These are phyloP conservation scores for Plasmodium berghei DNA, from an alignment of 169 alveolate species.

Conservation along the genomic window DNA sequence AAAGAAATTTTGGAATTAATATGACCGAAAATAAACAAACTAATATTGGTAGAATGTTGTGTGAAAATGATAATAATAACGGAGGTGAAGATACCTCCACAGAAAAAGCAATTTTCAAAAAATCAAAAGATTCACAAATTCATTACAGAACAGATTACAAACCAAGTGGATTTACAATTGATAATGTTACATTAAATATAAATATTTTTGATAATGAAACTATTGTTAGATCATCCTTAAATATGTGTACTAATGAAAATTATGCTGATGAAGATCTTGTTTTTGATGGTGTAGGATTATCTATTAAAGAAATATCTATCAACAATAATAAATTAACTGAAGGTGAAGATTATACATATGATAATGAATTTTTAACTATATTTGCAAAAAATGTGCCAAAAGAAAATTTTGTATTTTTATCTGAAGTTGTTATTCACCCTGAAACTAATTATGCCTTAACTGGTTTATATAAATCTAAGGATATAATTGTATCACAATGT, in stretches of 20 bases:
- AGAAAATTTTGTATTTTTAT: constrained; percentile 78
- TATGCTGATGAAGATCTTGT: constrained; percentile 86
- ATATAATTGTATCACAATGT: constrained; percentile 92
- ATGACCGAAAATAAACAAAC: too few species aligned
- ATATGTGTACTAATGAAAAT: constrained; percentile 80
- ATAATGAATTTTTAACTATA: constrained; percentile 82
- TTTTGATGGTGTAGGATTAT: constrained; percentile 91
- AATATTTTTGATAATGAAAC: constrained; percentile 87
- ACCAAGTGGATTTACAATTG: constrained; percentile 88
- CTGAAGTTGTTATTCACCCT: constrained; percentile 89
- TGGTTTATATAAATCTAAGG: constrained; percentile 91
- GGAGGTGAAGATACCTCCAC: not conserved
- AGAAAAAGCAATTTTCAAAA: constrained; percentile 20
- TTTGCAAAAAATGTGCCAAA: constrained; percentile 80
- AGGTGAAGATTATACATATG: constrained; percentile 81
- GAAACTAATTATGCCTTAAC: constrained; percentile 85
- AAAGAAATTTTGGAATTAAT: not conserved
- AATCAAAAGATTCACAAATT: constrained; percentile 76
- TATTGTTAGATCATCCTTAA: constrained; percentile 78
- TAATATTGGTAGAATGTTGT: too few species aligned
- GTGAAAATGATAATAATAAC: constrained; percentile 2
- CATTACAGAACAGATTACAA: constrained; percentile 89
- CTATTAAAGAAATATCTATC: constrained; percentile 83
- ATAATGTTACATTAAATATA: constrained; percentile 84
- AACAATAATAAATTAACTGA: constrained; percentile 84